Conservation (phyloP, 805 yeast species). For the Wickerhamiella nectarea region DNA sequence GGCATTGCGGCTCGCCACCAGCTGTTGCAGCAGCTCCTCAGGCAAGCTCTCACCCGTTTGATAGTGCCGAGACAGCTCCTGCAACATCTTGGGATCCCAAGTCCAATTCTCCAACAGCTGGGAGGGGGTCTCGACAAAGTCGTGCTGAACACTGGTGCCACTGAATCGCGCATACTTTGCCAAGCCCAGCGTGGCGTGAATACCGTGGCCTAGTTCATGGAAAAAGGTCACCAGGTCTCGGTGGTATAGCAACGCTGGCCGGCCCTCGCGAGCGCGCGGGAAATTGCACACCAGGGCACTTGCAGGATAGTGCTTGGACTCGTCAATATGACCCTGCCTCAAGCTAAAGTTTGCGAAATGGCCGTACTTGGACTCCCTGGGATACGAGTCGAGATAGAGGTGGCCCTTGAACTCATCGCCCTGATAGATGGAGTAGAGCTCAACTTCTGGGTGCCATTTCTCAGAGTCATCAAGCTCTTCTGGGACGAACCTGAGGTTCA, state of each 20-base stretch:
- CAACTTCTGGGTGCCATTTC: constrained; percentile 71
- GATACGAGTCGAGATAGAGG: constrained; percentile 69
- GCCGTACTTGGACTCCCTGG: constrained; percentile 75
- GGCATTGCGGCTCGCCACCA: constrained; percentile 56
- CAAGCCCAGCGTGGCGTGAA: constrained; percentile 59
- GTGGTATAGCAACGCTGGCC: constrained; percentile 66
- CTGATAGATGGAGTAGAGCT: constrained; percentile 46
- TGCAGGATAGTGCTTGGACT: constrained; percentile 40
- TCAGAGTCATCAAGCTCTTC: constrained; percentile 33
- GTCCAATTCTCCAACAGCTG: constrained; percentile 84
- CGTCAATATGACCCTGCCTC: constrained; percentile 8
- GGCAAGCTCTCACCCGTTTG: constrained; percentile 41
- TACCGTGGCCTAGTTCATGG: constrained; percentile 86
- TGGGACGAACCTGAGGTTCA: constrained; percentile 53
- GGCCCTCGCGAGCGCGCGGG: constrained; percentile 54
- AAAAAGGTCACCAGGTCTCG: constrained; percentile 69
- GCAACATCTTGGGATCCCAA: constrained; percentile 53
- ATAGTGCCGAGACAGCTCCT: constrained; percentile 52
- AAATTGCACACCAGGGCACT: constrained; percentile 77
- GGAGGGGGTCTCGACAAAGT: constrained; percentile 85
- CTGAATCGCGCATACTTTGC: constrained; percentile 55
- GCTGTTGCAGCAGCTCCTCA: constrained; percentile 42
- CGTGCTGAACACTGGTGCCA: constrained; percentile 69
- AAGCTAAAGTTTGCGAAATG: constrained; percentile 66
- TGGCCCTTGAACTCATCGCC: constrained; percentile 60